phyloP scores from a whole-genome alignment of 768 basidiomycete genomes.

The Suillus plorans region DNA sequence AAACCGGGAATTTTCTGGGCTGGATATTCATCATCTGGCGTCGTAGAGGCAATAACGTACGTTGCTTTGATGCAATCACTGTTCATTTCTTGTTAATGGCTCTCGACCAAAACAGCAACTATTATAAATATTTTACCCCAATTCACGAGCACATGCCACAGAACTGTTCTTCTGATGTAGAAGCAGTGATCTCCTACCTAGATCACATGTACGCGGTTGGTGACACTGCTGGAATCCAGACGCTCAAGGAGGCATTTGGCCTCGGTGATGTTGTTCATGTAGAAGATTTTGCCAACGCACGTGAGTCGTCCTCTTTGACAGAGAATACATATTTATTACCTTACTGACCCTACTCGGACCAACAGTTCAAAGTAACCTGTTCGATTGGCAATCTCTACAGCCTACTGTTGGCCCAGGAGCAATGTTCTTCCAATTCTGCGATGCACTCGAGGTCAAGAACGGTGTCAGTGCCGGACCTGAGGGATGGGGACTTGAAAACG shows the following conservation, averaged over 20 bases:
- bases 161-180: slow-evolving; percentile 74
- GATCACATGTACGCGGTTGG: slow-evolving; percentile 53
- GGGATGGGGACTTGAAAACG: slow-evolving; percentile 65
- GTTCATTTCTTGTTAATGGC: too few species aligned
- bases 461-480: slow-evolving; percentile 39
- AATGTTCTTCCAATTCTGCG: slow-evolving; percentile 40
- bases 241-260: slow-evolving; percentile 59
- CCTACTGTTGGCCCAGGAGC: slow-evolving; percentile 45
- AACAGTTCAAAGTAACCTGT: slow-evolving; percentile 49
- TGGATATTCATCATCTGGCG: slow-evolving; percentile 45
- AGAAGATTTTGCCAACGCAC: slow-evolving; percentile 65
- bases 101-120: slow-evolving; percentile 15
- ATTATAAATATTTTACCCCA: slow-evolving; percentile 63
- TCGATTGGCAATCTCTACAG: slow-evolving; percentile 71
- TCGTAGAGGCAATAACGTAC: slow-evolving; percentile 44
- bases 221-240: slow-evolving; percentile 46
- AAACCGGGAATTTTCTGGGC: slow-evolving; percentile 41
- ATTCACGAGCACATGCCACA: slow-evolving; percentile 63
- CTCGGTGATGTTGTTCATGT: slow-evolving; percentile 55
- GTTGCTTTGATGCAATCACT: slow-evolving; percentile 22
- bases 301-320: slow-evolving; percentile 36
- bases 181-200: slow-evolving; percentile 60
- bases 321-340: too few species aligned
- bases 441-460: slow-evolving; percentile 39
- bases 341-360: slow-evolving; percentile 19